These are phyloP conservation scores for Cryptosporidium andersoni DNA, from an alignment of 169 alveolate genomes.

Conservation along the genomic window DNA sequence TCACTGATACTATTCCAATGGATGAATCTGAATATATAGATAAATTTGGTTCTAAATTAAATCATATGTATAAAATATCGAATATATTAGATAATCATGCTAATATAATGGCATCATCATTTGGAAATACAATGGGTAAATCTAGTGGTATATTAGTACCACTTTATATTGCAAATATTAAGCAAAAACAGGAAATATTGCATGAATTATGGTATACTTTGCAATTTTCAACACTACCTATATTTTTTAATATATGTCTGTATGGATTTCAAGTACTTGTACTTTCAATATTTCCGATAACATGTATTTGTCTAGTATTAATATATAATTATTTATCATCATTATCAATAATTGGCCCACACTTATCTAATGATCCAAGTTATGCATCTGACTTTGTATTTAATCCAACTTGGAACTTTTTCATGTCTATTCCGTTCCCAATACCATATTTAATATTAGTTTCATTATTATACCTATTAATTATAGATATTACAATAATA, in stretches of 20 bases:
- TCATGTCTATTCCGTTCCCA: constrained; percentile 45
- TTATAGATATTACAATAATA: constrained; percentile 27
- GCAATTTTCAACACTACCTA: constrained; percentile 36
- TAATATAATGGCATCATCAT: background rate
- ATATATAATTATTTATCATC: constrained; percentile 41
- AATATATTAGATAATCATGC: no score
- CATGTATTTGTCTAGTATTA: constrained; percentile 30
- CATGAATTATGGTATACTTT: constrained; percentile 48
- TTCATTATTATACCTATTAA: constrained; percentile 23
- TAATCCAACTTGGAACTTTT: constrained; percentile 54
- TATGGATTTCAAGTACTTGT: constrained; percentile 33
- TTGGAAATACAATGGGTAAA: constrained; percentile 25
- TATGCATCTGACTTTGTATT: constrained; percentile 38
- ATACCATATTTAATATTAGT: constrained; percentile 26
- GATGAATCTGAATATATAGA: no score
- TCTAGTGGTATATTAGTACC: constrained; percentile 59
- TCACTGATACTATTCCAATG: background rate
- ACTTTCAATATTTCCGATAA: constrained; percentile 49
- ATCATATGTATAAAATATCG: no score
- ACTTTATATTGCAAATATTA: constrained; percentile 52
- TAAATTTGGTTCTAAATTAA: no score
- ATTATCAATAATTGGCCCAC: constrained; percentile 20
- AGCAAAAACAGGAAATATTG: constrained; percentile 43
- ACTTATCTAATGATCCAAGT: constrained; percentile 5
- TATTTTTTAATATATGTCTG: constrained; percentile 1